These are phyloP conservation scores for Protomyces inouyei DNA, from an alignment of 1,139 yeast species.

Conservation along the genomic window DNA sequence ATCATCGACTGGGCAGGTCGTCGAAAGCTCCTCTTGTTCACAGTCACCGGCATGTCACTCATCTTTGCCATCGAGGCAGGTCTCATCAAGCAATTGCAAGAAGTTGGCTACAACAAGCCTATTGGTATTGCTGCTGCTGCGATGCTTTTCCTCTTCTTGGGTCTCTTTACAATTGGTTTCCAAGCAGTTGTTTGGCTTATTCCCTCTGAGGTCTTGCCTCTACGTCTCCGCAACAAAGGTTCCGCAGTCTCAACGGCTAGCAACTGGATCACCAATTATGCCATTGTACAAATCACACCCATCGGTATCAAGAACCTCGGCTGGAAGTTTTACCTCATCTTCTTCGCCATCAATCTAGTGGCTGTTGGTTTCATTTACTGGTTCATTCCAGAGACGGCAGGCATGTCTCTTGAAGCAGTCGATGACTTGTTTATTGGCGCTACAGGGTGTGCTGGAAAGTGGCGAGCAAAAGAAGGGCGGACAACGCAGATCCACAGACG, in stretches of 20 bases:
- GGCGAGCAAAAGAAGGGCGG: background rate
- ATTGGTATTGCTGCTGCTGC: constrained; percentile 31
- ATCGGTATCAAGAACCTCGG: constrained; percentile 46
- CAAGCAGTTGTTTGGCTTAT: constrained; percentile 32
- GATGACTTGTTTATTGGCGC: constrained; percentile 27
- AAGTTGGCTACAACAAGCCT: constrained; percentile 5
- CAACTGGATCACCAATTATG: constrained; percentile 31
- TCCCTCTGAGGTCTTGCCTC: constrained; percentile 32
- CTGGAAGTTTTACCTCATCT: constrained; percentile 47
- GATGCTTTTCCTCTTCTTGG: constrained; percentile 30
- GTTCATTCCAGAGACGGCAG: constrained; percentile 79
- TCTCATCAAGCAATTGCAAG: constrained; percentile 1
- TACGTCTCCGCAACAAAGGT: constrained; percentile 31
- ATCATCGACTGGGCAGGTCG: constrained; percentile 88
- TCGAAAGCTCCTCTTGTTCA: constrained; percentile 69
- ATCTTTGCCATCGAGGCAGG: constrained; percentile 34
- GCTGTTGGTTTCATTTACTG: constrained; percentile 52
- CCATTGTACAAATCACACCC: constrained; percentile 46
- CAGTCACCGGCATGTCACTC: constrained; percentile 72
- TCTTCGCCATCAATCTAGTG: constrained; percentile 42
- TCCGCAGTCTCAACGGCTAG: constrained; percentile 31
- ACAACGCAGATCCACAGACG: background rate
- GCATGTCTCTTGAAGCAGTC: constrained; percentile 30
- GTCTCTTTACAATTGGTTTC: constrained; percentile 32
- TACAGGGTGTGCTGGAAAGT: background rate